These are phyloP conservation scores for Themeda triandra DNA, from an alignment of 176 grass and related monocot species.

Conservation along the genomic window DNA sequence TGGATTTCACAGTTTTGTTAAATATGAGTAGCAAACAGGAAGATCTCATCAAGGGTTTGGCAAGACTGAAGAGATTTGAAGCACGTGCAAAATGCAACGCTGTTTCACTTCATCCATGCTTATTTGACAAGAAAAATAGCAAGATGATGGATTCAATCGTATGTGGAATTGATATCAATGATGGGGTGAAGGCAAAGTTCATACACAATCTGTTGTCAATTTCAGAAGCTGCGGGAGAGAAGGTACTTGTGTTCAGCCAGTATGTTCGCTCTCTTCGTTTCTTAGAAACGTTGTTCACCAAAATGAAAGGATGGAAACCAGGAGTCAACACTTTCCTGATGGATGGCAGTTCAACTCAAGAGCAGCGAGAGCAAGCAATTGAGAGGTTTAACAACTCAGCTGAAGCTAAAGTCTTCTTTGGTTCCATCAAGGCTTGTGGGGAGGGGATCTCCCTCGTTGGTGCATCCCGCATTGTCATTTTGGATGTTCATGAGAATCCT, in stretches of 20 bases:
- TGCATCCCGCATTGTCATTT: slow-evolving; percentile 64
- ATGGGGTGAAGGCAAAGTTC: slow-evolving; percentile 68
- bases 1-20: slow-evolving; percentile 71
- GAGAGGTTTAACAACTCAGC: slow-evolving; percentile 69
- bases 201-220: slow-evolving; percentile 53
- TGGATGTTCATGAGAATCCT: slow-evolving; percentile 86
- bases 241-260: slow-evolving; percentile 72
- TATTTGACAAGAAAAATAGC: slow-evolving; percentile 29
- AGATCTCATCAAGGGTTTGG: slow-evolving; percentile 37
- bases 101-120: slow-evolving; percentile 67
- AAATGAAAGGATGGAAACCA: slow-evolving; percentile 59
- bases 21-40: slow-evolving; percentile 53
- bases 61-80: slow-evolving; percentile 39
- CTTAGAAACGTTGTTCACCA: slow-evolving; percentile 53
- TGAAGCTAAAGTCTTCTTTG: slow-evolving; percentile 70
- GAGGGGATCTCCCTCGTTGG: slow-evolving; percentile 85
- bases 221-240: slow-evolving; percentile 63
- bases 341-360: slow-evolving; percentile 36
- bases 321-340: slow-evolving; percentile 56
- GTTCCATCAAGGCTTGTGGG: slow-evolving; percentile 84
- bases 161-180: slow-evolving; percentile 31
- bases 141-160: slow-evolving; percentile 47
- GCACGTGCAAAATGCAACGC: slow-evolving; percentile 50
- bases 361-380: slow-evolving; percentile 53
- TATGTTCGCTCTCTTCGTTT: slow-evolving; percentile 65